phyloP scores from a whole-genome alignment of 805 yeast species.

The Cyberlindnera japonica region DNA sequence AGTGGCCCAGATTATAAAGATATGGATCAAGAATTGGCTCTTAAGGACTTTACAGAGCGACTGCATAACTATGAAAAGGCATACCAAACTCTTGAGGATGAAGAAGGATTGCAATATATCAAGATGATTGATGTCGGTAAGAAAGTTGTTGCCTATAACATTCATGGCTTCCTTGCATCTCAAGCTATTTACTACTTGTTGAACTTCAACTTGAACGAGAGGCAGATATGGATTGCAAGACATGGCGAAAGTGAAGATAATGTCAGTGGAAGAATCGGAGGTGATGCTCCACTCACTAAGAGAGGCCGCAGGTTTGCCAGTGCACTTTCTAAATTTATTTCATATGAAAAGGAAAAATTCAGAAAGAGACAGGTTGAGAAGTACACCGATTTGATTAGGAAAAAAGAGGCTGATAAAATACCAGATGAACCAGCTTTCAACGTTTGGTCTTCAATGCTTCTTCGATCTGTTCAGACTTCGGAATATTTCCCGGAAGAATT shows the following conservation, averaged over 20 bases:
- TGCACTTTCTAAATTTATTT: constrained; percentile 73
- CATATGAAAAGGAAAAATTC: constrained; percentile 65
- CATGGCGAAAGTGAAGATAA: constrained; percentile 93
- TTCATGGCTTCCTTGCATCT: constrained; percentile 84
- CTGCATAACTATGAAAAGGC: constrained; percentile 81
- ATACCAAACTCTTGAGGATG: constrained; percentile 85
- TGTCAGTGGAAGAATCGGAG: constrained; percentile 83
- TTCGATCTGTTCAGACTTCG: constrained; percentile 76
- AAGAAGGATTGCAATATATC: constrained; percentile 73
- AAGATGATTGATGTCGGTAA: constrained; percentile 96
- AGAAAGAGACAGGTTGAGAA: constrained; percentile 55
- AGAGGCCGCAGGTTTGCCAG: constrained; percentile 74
- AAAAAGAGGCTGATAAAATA: constrained; percentile 33
- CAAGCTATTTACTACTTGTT: constrained; percentile 88
- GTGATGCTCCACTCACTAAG: constrained; percentile 76
- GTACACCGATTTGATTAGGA: constrained; percentile 35
- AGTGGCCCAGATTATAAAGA: constrained; percentile 90
- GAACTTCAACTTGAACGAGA: constrained; percentile 81
- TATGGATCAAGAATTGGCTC: constrained; percentile 78
- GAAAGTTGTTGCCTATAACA: constrained; percentile 87
- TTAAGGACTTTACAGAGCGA: constrained; percentile 78
- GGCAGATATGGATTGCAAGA: constrained; percentile 93
- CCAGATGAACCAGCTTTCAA: constrained; percentile 74
- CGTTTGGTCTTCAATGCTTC: constrained; percentile 90
- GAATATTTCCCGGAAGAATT: constrained; percentile 67